Conservation (phyloP, 371 early-diverging fungal genomes). For the Mortierella sp. region DNA sequence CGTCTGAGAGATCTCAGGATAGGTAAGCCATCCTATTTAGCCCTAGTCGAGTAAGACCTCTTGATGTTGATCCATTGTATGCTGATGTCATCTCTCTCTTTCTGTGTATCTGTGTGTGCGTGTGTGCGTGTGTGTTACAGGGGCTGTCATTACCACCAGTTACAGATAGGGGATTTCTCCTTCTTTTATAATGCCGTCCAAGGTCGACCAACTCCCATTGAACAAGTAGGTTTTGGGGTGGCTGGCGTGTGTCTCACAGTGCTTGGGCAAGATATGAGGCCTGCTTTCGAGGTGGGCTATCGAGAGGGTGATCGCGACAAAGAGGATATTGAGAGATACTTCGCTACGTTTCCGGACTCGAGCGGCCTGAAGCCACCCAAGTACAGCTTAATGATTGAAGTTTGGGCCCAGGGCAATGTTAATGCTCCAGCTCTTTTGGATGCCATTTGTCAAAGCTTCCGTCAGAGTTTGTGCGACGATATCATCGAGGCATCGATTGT, state of each 20-base stretch:
- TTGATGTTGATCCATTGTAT: neutral
- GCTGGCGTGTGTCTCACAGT: slow-evolving; percentile 77
- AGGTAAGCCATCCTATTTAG: slow-evolving; percentile 15
- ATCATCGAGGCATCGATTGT: slow-evolving; percentile 69
- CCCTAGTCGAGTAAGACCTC: no score
- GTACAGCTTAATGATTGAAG: slow-evolving; percentile 69
- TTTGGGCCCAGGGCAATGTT: slow-evolving; percentile 80
- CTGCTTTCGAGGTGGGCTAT: slow-evolving; percentile 56
- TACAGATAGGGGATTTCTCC: slow-evolving; percentile 66
- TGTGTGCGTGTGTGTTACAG: neutral
- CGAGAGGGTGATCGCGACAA: slow-evolving; percentile 50
- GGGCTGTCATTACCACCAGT: slow-evolving; percentile 25
- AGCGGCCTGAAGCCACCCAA: slow-evolving; percentile 30
- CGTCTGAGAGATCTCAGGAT: slow-evolving; percentile 25
- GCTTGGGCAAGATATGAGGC: slow-evolving; percentile 59
- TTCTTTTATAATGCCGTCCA: slow-evolving; percentile 73
- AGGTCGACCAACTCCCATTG: slow-evolving; percentile 65
- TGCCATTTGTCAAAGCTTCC: slow-evolving; percentile 64
- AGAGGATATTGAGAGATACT: slow-evolving; percentile 42
- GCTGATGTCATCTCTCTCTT: neutral
- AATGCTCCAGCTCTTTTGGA: slow-evolving; percentile 65
- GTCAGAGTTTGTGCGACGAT: slow-evolving; percentile 79
- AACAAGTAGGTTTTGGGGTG: slow-evolving; percentile 80
- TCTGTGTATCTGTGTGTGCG: no score
- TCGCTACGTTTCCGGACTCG: slow-evolving; percentile 36